These are phyloP conservation scores for Globisporangium spinosum DNA, from an alignment of 352 stramenopile species.

Conservation along the genomic window DNA sequence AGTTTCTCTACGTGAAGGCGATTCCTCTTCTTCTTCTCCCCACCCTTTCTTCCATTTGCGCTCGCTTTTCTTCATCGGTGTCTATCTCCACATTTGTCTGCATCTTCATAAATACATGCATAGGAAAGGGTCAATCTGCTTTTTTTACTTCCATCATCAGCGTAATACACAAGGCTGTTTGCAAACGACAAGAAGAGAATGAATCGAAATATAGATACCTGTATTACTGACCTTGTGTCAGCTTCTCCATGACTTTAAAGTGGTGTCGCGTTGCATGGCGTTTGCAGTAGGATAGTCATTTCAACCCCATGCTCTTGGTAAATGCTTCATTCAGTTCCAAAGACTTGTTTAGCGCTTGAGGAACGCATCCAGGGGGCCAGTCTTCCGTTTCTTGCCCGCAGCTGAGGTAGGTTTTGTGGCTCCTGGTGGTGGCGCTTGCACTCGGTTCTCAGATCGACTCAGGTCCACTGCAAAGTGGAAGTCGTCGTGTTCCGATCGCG, in stretches of 20 bases:
- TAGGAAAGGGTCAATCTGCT: constrained; percentile 1
- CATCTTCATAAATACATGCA: background rate
- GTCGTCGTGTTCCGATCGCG: constrained; percentile 45
- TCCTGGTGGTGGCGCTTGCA: constrained; percentile 20
- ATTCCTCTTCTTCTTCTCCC: background rate
- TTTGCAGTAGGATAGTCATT: background rate
- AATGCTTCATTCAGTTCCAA: too few relatives aligned
- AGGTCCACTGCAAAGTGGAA: constrained; percentile 57
- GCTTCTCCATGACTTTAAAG: background rate
- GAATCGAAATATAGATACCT: background rate
- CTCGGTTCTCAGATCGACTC: constrained; percentile 24
- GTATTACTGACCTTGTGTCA: background rate
- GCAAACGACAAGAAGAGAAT: background rate
- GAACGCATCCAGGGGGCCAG: constrained; percentile 53
- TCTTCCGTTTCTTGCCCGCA: constrained; percentile 22
- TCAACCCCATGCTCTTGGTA: background rate
- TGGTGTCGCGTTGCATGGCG: too few relatives aligned
- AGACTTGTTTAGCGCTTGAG: constrained; percentile 14
- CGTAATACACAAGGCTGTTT: background rate
- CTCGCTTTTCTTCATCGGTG: background rate
- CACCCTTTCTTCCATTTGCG: background rate
- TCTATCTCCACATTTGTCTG: background rate
- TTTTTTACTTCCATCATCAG: background rate
- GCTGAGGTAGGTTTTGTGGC: background rate
- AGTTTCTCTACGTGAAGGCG: background rate